Conservation (phyloP, 2,329 filamentous ascomycete species). For the Triangularia verruculosa region DNA sequence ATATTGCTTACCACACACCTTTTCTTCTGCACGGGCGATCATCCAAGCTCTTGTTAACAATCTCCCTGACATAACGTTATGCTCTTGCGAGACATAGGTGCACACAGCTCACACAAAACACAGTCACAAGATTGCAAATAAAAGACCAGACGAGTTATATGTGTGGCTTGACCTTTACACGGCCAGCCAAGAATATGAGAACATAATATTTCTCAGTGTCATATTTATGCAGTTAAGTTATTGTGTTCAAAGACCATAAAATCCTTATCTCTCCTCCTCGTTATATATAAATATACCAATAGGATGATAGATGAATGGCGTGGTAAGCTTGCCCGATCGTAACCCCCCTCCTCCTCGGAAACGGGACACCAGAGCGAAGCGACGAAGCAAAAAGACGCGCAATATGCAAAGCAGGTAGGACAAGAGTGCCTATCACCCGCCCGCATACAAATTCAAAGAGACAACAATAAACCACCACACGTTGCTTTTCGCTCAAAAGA, state of each 20-base stretch:
- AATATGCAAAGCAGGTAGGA: not conserved
- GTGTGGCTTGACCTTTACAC: no score
- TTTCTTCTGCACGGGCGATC: not conserved
- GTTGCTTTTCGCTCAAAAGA: conserved; percentile 32
- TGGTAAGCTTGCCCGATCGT: not conserved
- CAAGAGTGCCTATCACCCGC: not conserved
- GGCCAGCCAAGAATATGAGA: no score
- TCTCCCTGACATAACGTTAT: no score
- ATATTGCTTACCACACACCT: not conserved
- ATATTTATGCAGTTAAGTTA: no score
- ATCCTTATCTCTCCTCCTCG: not conserved
- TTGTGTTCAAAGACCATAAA: no score
- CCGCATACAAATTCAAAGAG: not conserved
- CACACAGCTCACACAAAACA: not conserved
- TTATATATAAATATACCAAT: not conserved
- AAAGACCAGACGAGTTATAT: no score
- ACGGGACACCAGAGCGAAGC: not conserved
- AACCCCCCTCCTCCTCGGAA: not conserved
- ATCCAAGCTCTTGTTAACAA: not conserved
- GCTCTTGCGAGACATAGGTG: no score
- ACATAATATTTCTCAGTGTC: no score
- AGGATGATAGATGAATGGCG: not conserved
- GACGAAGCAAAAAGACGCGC: not conserved
- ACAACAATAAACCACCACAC: not conserved
- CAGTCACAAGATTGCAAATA: no score